Evolutionary conservation across 2,329 filamentous ascomycete genomes (phyloP), one percentile per base, ranked within the genome.

Genomic region (Sclerotinia nivalis): DNA sequence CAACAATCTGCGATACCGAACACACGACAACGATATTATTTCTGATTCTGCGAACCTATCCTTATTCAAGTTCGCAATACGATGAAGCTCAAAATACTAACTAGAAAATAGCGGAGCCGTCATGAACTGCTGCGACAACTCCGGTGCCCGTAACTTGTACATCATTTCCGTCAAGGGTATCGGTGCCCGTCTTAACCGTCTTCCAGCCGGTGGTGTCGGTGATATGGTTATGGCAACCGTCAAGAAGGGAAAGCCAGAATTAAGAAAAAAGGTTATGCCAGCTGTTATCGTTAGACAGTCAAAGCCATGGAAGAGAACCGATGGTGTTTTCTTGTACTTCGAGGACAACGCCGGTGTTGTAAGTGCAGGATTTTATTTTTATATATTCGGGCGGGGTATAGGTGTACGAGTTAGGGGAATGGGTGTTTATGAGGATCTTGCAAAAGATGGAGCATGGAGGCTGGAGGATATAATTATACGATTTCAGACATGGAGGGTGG

Each of bases 51-150:
- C 54, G 54, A 49, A n/a, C 12, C 55, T 22, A 62, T 43, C 45
- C 40, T 43, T 9, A 49, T 62, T 64, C 45, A 54, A n/a, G 66
- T 28, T 67, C 58, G 55, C 45, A 55, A 52, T 12, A 62, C 52
- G 47, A 68, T 49, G 18, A 50, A 66, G 28, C 15, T 43, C 22
- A 54, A 43, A 49, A 62, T 68, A 64, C 68, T 74, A 65, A 75
- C 60, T 20, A 54, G 47, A 56, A 69, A 69, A 74, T 55, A 97
- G 94, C 84, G 96, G 96, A 85, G 96, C 96, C 82, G 95, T 98
- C 85, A 97, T 99, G 93, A 99, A 99, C 89, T 99, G 96, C 91
- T 93, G 91, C 83, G 96, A 99, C 89, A 98, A 98, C 93, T 97
- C 94, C 73, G 95, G 95, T 81, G 95, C 95, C 81, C 93, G 93